Conservation (phyloP, 148 eudicot species). For the Hydrangea macrophylla region DNA sequence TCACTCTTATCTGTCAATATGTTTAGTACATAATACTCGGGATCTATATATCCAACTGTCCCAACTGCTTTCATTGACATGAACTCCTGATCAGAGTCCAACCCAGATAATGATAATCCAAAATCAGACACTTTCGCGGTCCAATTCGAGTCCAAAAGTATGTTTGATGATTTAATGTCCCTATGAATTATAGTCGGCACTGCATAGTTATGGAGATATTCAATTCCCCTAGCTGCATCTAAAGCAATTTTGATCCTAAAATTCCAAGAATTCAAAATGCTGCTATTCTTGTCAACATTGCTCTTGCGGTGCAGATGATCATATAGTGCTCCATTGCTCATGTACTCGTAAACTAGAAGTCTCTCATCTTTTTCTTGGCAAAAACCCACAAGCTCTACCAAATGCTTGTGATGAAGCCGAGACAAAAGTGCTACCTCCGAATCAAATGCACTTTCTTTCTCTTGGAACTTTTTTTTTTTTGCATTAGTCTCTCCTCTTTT, state of each 20-base stretch:
- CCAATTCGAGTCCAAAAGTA: slow-evolving; percentile 57
- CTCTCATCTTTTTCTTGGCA: slow-evolving; percentile 53
- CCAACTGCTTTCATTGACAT: slow-evolving; percentile 40
- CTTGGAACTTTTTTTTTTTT: slow-evolving; percentile 20
- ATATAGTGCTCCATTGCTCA: slow-evolving; percentile 50
- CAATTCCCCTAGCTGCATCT: slow-evolving; percentile 63
- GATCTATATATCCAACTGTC: slow-evolving; percentile 67
- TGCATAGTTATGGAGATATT: slow-evolving; percentile 64
- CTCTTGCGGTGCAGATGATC: slow-evolving; percentile 39
- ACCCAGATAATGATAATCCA: slow-evolving; percentile 46
- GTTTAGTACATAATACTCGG: slow-evolving; percentile 49
- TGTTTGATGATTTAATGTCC: slow-evolving; percentile 61
- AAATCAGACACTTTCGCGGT: slow-evolving; percentile 58
- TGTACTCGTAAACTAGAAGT: slow-evolving; percentile 53
- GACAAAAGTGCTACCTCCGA: slow-evolving; percentile 33
- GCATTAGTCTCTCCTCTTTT: slow-evolving; percentile 45
- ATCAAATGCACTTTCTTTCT: slow-evolving; percentile 36
- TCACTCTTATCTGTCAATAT: slow-evolving; percentile 58
- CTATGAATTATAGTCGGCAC: slow-evolving; percentile 68
- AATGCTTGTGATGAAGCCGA: slow-evolving; percentile 61
- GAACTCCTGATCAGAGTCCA: slow-evolving; percentile 25
- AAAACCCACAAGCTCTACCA: slow-evolving; percentile 58
- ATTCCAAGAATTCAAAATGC: slow-evolving; percentile 43
- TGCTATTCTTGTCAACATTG: slow-evolving; percentile 22
- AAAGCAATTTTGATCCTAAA: slow-evolving; percentile 55